Evolutionary conservation across 1,284 basidiomycete species (phyloP), one percentile per base, ranked within the genome.

Genomic region (Heterobasidion occidentale): DNA sequence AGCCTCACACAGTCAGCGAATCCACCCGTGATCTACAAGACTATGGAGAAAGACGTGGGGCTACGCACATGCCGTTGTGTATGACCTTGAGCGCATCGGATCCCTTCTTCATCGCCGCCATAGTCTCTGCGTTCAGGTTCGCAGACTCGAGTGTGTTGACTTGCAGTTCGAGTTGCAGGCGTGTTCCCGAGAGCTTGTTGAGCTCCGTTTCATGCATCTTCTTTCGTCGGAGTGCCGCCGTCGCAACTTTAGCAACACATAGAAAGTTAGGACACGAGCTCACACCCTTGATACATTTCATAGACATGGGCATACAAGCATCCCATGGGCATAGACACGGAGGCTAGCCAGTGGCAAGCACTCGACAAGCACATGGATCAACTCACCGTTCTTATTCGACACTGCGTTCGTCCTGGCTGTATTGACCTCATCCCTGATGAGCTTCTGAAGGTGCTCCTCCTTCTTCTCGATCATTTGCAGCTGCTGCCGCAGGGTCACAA

Each of bases 391-490:
- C 79, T 98, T 98, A 73, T 99, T 99, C 51, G 87, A 85, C 51
- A 97, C 92, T 36, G 93, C 95, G 70, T 98, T 96, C 20, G 89
- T 85, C 71, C 84, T 90, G 33, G 97, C 97, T 75, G 94, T 97
- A 78, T 86, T 86, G 65, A 86, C 66, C 70, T 98, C 96, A 60
- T 98, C 94, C 46, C 97, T 94, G 64, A 99, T 94, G 86, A 97
- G 95, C 81, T 92, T 94, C 78, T 91, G 88, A 62, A 98, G 77
- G 73, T 92, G 81, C 73, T 98, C 95, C 77, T 99, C 97, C 79
- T 98, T 98, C 92, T 98, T 99, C 81, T 98, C 94, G 64, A 99
- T 87, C 86, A 98, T 90, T 72, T 95, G 84, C 60, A 95, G 80
- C 69, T 94, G 90, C 72, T 93, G 86, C 65, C 94, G 82, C 64